These are phyloP conservation scores for Sporisorium sorghi DNA, from an alignment of 1,284 basidiomycete genomes.

Conservation along the genomic window DNA sequence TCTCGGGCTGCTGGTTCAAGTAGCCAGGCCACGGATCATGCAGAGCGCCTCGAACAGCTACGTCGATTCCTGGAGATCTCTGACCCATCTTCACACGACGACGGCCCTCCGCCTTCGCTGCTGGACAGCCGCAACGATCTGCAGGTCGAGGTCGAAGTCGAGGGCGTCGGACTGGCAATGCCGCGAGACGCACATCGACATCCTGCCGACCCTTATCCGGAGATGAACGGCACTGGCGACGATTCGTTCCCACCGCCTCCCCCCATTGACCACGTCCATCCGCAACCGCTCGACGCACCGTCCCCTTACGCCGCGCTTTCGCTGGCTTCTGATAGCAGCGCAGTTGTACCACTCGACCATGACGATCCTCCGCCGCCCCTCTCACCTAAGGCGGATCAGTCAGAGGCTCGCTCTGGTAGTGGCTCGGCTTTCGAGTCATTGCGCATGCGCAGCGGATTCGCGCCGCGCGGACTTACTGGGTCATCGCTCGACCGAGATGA, in stretches of 20 bases:
- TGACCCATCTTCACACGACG: slow-evolving; percentile 26
- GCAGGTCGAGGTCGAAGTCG: slow-evolving; percentile 63
- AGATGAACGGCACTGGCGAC: not conserved
- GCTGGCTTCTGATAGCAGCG: not conserved
- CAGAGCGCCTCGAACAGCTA: slow-evolving; percentile 43
- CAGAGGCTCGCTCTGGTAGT: not conserved
- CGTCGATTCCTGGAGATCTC: slow-evolving; percentile 40
- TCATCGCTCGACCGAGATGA: not conserved
- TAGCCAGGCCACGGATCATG: slow-evolving; percentile 24
- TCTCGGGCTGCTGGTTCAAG: slow-evolving; percentile 21
- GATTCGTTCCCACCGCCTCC: slow-evolving; percentile 29
- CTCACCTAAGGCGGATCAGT: slow-evolving; percentile 15
- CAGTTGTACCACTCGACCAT: not conserved
- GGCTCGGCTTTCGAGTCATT: not conserved
- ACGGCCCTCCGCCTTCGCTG: slow-evolving; percentile 54
- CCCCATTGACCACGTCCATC: slow-evolving; percentile 24
- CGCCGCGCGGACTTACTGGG: not conserved
- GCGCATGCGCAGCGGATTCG: slow-evolving; percentile 4
- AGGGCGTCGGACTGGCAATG: slow-evolving; percentile 60
- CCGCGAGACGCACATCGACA: slow-evolving; percentile 35
- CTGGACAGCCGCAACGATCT: slow-evolving; percentile 57
- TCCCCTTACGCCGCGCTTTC: slow-evolving; percentile 12
- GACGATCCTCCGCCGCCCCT: slow-evolving; percentile 34
- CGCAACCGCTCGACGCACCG: not conserved
- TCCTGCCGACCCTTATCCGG: slow-evolving; percentile 35